A percentile compares a stretch with the other conserved stretches of the same genome.
These are phyloP conservation scores for Rhodotorula sp. DNA, from an alignment of 1,284 basidiomycete species.

Conservation along the genomic window DNA sequence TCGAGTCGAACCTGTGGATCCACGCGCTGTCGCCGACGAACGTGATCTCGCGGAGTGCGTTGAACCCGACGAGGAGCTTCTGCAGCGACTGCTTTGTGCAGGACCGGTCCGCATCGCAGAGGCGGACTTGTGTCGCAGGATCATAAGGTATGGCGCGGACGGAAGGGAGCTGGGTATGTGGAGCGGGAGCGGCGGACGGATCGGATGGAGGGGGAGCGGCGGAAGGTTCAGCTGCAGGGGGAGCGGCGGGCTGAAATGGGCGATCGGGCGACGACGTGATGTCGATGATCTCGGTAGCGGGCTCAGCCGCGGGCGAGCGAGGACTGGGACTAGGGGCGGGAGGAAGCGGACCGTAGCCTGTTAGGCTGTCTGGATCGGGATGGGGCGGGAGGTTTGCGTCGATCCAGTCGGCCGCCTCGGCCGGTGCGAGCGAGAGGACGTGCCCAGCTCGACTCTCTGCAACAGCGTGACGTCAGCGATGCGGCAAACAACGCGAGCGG, in stretches of 20 bases:
- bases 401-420: slow-evolving; percentile 7
- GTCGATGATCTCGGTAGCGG: background rate
- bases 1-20: too few relatives aligned
- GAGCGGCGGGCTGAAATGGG: too few relatives aligned
- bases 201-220: too few relatives aligned
- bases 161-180: background rate
- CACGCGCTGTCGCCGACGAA: too few relatives aligned
- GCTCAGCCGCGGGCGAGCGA: background rate
- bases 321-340: background rate
- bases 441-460: background rate
- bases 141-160: background rate
- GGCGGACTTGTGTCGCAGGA: too few relatives aligned
- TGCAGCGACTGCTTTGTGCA: background rate
- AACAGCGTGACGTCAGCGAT: background rate
- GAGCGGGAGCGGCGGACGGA: background rate
- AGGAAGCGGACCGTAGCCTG: background rate
- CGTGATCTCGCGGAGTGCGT: background rate
- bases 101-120: too few relatives aligned
- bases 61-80: background rate
- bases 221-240: too few relatives aligned
- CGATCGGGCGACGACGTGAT: background rate
- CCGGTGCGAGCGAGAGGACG: background rate
- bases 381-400: background rate
- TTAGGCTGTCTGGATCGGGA: background rate
- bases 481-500: too few relatives aligned